These are phyloP conservation scores for Nakazawaea ishiwadae DNA, from an alignment of 805 yeast species.

Conservation along the genomic window DNA sequence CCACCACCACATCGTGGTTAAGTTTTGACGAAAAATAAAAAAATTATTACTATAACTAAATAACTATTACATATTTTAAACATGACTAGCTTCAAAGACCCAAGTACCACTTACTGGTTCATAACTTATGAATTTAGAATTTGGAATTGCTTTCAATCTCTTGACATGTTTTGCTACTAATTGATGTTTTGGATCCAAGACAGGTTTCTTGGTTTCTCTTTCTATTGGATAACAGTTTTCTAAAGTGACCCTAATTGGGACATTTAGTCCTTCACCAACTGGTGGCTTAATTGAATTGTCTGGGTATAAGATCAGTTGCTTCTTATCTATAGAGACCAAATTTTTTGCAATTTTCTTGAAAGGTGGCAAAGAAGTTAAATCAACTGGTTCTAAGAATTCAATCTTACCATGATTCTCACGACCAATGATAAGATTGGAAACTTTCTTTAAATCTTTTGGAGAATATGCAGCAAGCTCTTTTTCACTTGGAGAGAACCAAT, in stretches of 20 bases:
- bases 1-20: no score
- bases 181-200: constrained; percentile 75
- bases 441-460: constrained; percentile 57
- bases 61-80: constrained; percentile 12
- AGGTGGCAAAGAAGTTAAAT: constrained; percentile 62
- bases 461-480: constrained; percentile 56
- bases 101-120: constrained; percentile 73
- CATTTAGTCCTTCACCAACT: constrained; percentile 78
- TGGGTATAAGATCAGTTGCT: constrained; percentile 69
- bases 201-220: constrained; percentile 64
- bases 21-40: no score
- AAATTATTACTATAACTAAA: neutral
- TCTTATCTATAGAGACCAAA: constrained; percentile 54
- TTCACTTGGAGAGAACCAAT: constrained; percentile 81
- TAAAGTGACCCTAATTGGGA: constrained; percentile 66
- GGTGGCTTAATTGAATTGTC: constrained; percentile 55
- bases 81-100: constrained; percentile 51
- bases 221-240: constrained; percentile 80
- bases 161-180: constrained; percentile 64
- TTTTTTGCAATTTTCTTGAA: constrained; percentile 62
- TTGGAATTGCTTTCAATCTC: constrained; percentile 56
- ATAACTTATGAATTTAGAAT: constrained; percentile 65
- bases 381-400: constrained; percentile 78
- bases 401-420: constrained; percentile 73
- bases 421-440: constrained; percentile 69